These are phyloP conservation scores for Geotrichum macrosporum DNA, from an alignment of 1,139 yeast genomes.

Conservation along the genomic window DNA sequence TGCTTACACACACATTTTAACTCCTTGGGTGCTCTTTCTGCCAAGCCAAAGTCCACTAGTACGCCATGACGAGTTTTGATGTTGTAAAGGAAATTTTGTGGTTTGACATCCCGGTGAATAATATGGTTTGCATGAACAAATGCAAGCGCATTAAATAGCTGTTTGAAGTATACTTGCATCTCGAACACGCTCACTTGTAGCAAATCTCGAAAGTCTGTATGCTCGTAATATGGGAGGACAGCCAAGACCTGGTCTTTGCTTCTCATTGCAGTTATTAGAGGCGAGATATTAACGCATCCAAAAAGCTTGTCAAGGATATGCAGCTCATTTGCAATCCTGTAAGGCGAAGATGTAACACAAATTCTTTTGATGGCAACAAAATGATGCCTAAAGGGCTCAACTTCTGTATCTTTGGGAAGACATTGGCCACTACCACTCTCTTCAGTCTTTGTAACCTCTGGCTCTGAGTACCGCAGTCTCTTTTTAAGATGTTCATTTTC, in stretches of 20 bases:
- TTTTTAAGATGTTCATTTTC: not conserved
- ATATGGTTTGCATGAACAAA: constrained; percentile 73
- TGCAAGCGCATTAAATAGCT: constrained; percentile 67
- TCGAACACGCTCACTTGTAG: constrained; percentile 75
- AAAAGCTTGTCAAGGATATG: constrained; percentile 63
- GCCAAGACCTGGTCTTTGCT: constrained; percentile 89
- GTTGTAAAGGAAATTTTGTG: constrained; percentile 72
- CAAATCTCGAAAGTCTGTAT: constrained; percentile 79
- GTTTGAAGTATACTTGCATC: constrained; percentile 73
- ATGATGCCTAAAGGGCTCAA: not conserved
- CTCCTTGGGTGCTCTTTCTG: constrained; percentile 45
- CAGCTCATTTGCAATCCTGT: constrained; percentile 81
- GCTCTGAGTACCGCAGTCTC: not conserved
- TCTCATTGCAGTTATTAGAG: constrained; percentile 80
- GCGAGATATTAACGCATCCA: constrained; percentile 77
- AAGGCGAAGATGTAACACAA: constrained; percentile 92
- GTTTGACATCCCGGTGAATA: constrained; percentile 86
- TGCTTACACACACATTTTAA: constrained; percentile 17
- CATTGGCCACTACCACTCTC: not conserved
- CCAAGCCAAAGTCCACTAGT: constrained; percentile 87
- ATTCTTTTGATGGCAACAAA: constrained; percentile 88
- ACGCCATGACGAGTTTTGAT: constrained; percentile 74
- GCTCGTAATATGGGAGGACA: constrained; percentile 85
- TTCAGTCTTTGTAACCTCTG: not conserved
- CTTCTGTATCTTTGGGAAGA: not conserved